phyloP scores from a whole-genome alignment of 768 basidiomycete species.

The Suillus plorans region DNA sequence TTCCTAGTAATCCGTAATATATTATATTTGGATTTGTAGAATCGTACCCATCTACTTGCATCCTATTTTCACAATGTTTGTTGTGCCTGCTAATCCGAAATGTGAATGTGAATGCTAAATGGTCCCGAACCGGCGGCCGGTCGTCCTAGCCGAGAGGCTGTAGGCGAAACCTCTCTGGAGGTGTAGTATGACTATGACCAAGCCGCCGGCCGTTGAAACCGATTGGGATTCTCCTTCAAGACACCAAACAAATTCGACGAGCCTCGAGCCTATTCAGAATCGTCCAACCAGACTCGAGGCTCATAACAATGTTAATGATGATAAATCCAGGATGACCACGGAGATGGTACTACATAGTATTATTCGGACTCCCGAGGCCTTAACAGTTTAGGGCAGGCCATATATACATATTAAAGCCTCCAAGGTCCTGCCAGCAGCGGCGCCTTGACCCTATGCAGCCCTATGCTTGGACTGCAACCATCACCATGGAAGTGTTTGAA shows the following conservation, averaged over 20 bases:
- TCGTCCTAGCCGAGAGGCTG: neutral
- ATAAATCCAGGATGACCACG: neutral
- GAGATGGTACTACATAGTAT: neutral
- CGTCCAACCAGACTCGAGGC: neutral
- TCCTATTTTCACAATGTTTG: neutral
- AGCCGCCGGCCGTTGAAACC: neutral
- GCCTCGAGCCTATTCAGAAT: neutral
- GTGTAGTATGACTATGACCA: no score
- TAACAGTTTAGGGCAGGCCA: neutral
- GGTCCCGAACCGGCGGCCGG: neutral
- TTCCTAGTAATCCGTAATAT: neutral
- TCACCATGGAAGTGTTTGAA: neutral
- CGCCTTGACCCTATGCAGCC: neutral
- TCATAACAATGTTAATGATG: neutral
- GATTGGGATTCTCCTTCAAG: neutral
- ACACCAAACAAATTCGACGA: no score
- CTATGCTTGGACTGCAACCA: neutral
- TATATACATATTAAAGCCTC: neutral
- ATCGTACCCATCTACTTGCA: neutral
- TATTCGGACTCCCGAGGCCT: neutral
- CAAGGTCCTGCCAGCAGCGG: neutral
- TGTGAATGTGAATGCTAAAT: no score
- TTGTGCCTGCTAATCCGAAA: neutral
- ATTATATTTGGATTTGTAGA: neutral
- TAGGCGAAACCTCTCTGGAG: neutral